Evolutionary conservation across 768 basidiomycete genomes (phyloP), one percentile per base, ranked within the genome.

Genomic region (Auriculariales sp.): DNA sequence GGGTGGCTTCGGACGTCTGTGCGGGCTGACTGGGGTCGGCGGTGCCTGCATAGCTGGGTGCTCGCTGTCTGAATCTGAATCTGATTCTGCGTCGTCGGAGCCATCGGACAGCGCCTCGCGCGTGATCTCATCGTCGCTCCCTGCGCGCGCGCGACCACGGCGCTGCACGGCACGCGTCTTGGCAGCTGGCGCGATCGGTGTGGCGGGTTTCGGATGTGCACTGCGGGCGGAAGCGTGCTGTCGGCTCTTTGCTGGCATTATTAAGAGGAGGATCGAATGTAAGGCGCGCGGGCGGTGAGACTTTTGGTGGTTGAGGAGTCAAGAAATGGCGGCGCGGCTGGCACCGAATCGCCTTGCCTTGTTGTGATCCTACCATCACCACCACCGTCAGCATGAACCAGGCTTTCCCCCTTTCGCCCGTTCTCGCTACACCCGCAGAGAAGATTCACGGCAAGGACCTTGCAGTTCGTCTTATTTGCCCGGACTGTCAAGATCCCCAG

Each of bases 401-500:
- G 63, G 85, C 86, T 9, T 90, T 89, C 52, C 87, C 87, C 53
- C 77, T 86, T 53, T n/a, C 84, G 46, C 46, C 53, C 27, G 52
- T 54, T 14, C 39, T 34, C 22, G 72, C 73, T 2, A n/a, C n/a
- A n/a, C 53, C 15, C 24, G 24, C 42, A 28, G 47, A 76, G 56
- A 75, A 73, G 11, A 75, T 74, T 17, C 88, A 72, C 63, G 85
- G 81, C 27, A 87, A 86, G 30, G 88, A 91, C 66, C 73, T 91
- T 51, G 79, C 85, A 46, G 83, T 91, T 55, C 84, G 88, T 44
- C 79, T 91, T 58, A 86, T 93, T 57, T 98, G 94, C 62, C 93
- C 92, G 19, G 93, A 98, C 59, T 97, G 94, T 71, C 74, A 84
- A 67, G 86, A 89, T 61, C 87, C 89, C 50, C 86, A 87, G 59